Evolutionary conservation across 1,284 basidiomycete genomes (phyloP).

Genomic region (Trichosporon sp.): DNA sequence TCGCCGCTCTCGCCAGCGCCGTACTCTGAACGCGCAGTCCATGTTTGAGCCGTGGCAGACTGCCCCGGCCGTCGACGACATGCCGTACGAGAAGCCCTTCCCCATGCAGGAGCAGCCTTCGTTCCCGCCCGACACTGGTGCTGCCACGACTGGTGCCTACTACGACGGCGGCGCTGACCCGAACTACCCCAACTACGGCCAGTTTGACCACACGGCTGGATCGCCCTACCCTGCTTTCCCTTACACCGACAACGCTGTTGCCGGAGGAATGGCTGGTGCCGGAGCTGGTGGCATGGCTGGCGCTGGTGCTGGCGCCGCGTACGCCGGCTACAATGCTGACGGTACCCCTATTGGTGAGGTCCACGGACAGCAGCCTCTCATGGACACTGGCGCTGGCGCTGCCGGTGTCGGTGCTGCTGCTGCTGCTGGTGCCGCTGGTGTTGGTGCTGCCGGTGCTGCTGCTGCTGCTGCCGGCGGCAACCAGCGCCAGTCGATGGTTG

Average conservation of each 20-base stretch:
- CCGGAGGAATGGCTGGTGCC: conserved; percentile 17
- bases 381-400: conserved; percentile 5
- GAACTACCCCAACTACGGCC: conserved; percentile 13
- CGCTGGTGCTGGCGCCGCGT: conserved; percentile 11
- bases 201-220: conserved; percentile 10
- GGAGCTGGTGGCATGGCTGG: conserved; percentile 10
- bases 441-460: conserved; percentile 7
- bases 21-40: conserved; percentile 32
- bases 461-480: background rate
- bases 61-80: conserved; percentile 28
- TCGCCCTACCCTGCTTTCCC: conserved; percentile 12
- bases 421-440: conserved; percentile 2
- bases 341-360: background rate
- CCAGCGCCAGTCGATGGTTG: background rate
- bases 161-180: conserved; percentile 19
- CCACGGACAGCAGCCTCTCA: background rate
- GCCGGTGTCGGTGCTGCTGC: conserved; percentile 5
- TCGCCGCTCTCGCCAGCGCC: conserved; percentile 28
- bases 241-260: background rate
- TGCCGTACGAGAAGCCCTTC: conserved; percentile 15
- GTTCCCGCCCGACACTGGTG: conserved; percentile 6
- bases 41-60: conserved; percentile 43
- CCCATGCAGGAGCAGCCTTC: conserved; percentile 18
- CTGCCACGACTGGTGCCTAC: background rate
- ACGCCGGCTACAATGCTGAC: background rate